Base-by-base conservation (phyloP, 1,284 basidiomycete genomes). In the Apiotrichum akiyoshidainum region DNA sequence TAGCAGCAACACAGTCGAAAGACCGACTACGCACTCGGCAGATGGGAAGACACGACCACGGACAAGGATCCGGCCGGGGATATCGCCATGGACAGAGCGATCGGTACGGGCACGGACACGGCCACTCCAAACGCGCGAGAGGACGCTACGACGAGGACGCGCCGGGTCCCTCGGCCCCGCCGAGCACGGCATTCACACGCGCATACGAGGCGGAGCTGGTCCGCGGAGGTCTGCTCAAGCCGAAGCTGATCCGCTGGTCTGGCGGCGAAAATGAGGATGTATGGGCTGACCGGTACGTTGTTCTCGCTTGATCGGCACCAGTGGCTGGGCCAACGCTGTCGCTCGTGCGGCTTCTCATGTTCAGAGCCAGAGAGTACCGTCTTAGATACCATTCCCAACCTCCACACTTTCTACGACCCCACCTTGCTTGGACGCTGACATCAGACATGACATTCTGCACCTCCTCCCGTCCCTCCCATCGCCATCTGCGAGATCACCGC, bases 401-500 rank as follows among this genome's bases (percentile, higher is more conserved):
- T n/a, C n/a, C n/a, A n/a, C n/a, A n/a, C n/a, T n/a, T n/a, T n/a
- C n/a, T n/a, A n/a, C n/a, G n/a, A n/a, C n/a, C n/a, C n/a, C n/a
- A n/a, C n/a, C n/a, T n/a, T n/a, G n/a, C n/a, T n/a, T n/a, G n/a
- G n/a, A n/a, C n/a, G 37, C 52, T 60, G 52, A 52, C 60, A 44
- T 59, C 78, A 92, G 90, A 78, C 89, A 89, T 73, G 89, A 92
- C 68, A 85, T 85, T 5, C 83, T 89, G 9, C 84, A 92, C 19
- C 79, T 92, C 11, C 79, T 92, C 17, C 83, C 87, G 51, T 60
- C 81, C 39, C 61, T 60, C 42, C 69, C 59, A 17, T 59, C 60
- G 41, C 52, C 49, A 33, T 59, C 42, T 13, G 55, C 26, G 13
- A 53, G 64, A 10, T 53, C 14, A 35, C 31, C n/a, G 21, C 1